These are phyloP conservation scores for Leccinum pellstonianum DNA, from an alignment of 768 basidiomycete genomes.

Conservation along the genomic window DNA sequence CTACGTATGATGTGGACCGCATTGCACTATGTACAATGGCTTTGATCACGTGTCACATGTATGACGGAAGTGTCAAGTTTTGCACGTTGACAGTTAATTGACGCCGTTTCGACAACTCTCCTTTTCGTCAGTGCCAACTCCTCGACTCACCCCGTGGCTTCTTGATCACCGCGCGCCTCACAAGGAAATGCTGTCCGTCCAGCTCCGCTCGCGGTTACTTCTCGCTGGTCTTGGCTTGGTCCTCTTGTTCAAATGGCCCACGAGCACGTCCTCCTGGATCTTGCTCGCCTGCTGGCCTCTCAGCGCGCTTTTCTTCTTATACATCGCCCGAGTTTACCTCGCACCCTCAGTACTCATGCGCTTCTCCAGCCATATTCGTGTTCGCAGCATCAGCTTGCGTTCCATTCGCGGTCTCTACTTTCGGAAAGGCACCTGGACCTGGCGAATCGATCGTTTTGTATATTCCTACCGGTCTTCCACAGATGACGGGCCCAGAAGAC, in stretches of 20 bases:
- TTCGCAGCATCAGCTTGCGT: conserved; percentile 71
- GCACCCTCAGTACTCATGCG: conserved; percentile 61
- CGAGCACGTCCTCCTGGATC: conserved; percentile 36
- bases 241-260: conserved; percentile 23
- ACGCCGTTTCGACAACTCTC: conserved; percentile 1
- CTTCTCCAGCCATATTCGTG: conserved; percentile 58
- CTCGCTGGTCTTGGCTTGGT: conserved; percentile 14
- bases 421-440: conserved; percentile 50
- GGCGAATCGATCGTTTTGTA: conserved; percentile 67
- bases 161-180: conserved; percentile 5
- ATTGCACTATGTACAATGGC: conserved; percentile 20
- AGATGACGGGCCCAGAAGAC: conserved; percentile 47
- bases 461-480: conserved; percentile 53
- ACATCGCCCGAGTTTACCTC: conserved; percentile 64
- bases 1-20: background rate
- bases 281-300: conserved; percentile 48
- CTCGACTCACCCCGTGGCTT: background rate
- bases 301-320: conserved; percentile 51
- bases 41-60: conserved; percentile 16
- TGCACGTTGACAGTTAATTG: background rate
- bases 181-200: conserved; percentile 8
- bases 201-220: conserved; percentile 7
- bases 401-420: conserved; percentile 79
- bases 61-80: background rate
- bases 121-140: background rate